phyloP scores from a whole-genome alignment of 1,284 basidiomycete species.

The Flammula alnicola region DNA sequence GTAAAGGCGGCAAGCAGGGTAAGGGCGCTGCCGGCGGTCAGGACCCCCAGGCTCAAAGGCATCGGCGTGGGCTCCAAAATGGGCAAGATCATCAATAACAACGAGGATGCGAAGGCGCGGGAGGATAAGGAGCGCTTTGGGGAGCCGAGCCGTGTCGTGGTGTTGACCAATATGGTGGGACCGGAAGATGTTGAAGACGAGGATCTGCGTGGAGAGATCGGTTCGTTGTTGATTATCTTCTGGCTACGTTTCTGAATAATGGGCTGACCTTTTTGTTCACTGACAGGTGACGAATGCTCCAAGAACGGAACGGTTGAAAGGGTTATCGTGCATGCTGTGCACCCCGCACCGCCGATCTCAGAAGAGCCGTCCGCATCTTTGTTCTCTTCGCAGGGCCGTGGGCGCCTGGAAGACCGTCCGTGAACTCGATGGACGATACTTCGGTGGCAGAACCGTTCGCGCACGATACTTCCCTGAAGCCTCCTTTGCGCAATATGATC shows the following conservation, averaged over 20 bases:
- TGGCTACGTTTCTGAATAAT: background rate
- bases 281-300: constrained; percentile 81
- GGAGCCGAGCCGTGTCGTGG: constrained; percentile 86
- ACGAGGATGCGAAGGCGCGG: constrained; percentile 73
- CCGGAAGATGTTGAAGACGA: constrained; percentile 83
- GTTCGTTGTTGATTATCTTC: constrained; percentile 44
- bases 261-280: constrained; percentile 13
- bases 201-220: constrained; percentile 86
- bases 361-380: constrained; percentile 84
- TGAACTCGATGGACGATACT: constrained; percentile 89
- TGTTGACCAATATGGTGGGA: constrained; percentile 88
- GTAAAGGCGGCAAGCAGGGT: constrained; percentile 44
- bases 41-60: constrained; percentile 24
- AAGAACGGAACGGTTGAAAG: constrained; percentile 91
- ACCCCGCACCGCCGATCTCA: constrained; percentile 61
- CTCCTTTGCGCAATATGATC: constrained; percentile 53
- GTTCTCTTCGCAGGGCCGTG: constrained; percentile 87
- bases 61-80: constrained; percentile 59
- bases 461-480: constrained; percentile 84
- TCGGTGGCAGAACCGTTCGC: constrained; percentile 83
- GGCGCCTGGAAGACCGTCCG: constrained; percentile 95
- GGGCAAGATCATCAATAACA: constrained; percentile 88
- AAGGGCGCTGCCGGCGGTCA: constrained; percentile 21
- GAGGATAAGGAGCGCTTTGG: constrained; percentile 84
- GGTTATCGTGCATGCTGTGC: constrained; percentile 81